Conservation (phyloP, 192 early-diverging fungal species). For the Paraglomus brasilianum region DNA sequence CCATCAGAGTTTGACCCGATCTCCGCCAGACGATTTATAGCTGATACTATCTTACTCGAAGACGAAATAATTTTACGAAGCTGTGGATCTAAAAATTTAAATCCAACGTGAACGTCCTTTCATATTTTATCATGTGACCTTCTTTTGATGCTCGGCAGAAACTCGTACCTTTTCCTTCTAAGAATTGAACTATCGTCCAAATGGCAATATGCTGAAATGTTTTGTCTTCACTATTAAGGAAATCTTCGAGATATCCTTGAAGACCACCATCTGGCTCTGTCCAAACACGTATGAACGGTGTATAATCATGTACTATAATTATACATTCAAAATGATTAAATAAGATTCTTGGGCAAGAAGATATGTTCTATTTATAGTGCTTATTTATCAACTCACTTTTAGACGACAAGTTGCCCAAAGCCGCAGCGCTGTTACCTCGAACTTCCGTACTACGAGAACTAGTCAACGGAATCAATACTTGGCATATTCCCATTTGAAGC, state of each 20-base stretch:
- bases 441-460: conserved; percentile 60
- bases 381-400: conserved; percentile 43
- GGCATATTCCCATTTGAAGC: conserved; percentile 57
- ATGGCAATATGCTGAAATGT: conserved; percentile 80
- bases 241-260: conserved; percentile 68
- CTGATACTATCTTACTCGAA: conserved; percentile 9
- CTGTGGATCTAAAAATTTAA: conserved; percentile 20
- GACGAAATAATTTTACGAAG: conserved; percentile 13
- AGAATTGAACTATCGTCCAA: conserved; percentile 82
- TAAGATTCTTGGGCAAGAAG: not conserved
- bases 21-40: conserved; percentile 22
- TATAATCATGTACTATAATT: conserved; percentile 57
- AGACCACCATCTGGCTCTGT: conserved; percentile 61
- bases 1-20: conserved; percentile 2
- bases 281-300: conserved; percentile 69
- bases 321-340: too few relatives aligned
- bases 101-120: not conserved
- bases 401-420: conserved; percentile 69
- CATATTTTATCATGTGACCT: not conserved
- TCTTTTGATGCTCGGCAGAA: not conserved
- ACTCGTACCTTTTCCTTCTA: conserved; percentile 53
- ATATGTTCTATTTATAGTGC: conserved; percentile 24
- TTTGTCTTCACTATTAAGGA: conserved; percentile 62
- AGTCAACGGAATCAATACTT: conserved; percentile 69
- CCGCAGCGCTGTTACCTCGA: conserved; percentile 76